Base-by-base conservation (phyloP, 163 green algal genomes). In the Scenedesmus sp. region DNA sequence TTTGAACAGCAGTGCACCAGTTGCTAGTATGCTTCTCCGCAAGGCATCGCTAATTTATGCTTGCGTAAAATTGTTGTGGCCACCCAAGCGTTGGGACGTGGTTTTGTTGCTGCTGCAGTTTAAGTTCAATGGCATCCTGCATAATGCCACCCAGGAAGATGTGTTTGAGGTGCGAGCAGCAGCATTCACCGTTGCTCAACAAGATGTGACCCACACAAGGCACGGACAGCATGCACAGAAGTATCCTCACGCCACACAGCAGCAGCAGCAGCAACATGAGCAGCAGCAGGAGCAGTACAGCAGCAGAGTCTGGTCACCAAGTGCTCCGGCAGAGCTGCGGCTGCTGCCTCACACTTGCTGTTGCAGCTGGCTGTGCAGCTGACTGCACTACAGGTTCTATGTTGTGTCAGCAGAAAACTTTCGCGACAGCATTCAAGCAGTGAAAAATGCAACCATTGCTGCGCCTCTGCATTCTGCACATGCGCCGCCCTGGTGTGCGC, bases 121-220 rank as follows among this genome's bases (percentile, higher is more conserved):
- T 91, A 95, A 96, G 56, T 97, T 96, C 90, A 93, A 96, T 88
- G 89, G 92, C 43, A 92, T 96, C 4, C 87, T 97, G 81, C 89
- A 95, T 40, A 93, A 93, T 26, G 89, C 81, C 1, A 88, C 53
- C 0, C 95, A 97, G 61, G 93, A 95, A 44, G 91, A 96, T 40
- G 91, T 95, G 7, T 97, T 94, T 53, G 81, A 96, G 92, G 95
- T 96, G 73, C 20, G n/a, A 40, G 51, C 82, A 51, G 82, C 35
- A 51, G 35, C 49, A 87, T 53, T 22, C 3, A n/a, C 72, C 49
- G 70, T 10, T 30, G 70, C 33, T n/a, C n/a, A n/a, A n/a, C 3
- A 12, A 43, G 70, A 30, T 18, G 70, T 24, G n/a, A 3, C 2
- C 70, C 7, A 26, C 42, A 70, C 30, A 20, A 70, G 44, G 1